Percentiles rank a stretch among this genome's conserved stretches.
Evolutionary conservation across 768 basidiomycete species (phyloP).

Genomic region (Lentinula aciculospora): DNA sequence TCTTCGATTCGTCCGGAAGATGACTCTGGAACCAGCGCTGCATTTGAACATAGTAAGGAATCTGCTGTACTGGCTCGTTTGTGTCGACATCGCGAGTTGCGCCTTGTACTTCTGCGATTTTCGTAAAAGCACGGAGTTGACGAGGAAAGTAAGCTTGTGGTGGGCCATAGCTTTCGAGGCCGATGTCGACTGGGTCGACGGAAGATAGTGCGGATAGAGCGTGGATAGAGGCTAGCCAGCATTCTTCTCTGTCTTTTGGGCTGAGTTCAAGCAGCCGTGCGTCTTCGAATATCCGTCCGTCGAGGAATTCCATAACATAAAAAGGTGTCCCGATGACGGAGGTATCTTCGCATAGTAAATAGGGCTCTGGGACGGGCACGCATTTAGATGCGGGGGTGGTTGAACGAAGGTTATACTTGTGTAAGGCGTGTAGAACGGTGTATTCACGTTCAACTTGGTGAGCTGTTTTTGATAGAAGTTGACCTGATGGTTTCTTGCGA

Average conservation of each 20-base stretch:
- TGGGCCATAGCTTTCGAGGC: constrained; percentile 68
- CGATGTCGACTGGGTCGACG: constrained; percentile 58
- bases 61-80: constrained; percentile 51
- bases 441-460: constrained; percentile 97
- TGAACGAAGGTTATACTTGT: constrained; percentile 61
- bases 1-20: constrained; percentile 69
- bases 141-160: constrained; percentile 84
- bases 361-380: constrained; percentile 84
- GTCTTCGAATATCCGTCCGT: constrained; percentile 93
- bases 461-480: constrained; percentile 83
- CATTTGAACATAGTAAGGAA: constrained; percentile 72
- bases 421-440: constrained; percentile 69
- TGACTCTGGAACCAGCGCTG: constrained; percentile 71
- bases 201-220: constrained; percentile 65
- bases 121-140: constrained; percentile 85
- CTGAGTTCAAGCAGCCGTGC: constrained; percentile 66
- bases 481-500: constrained; percentile 88
- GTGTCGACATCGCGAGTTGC: constrained; percentile 62
- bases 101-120: constrained; percentile 78
- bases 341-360: constrained; percentile 75
- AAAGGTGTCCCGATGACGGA: constrained; percentile 83
- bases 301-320: constrained; percentile 95
- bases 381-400: constrained; percentile 41
- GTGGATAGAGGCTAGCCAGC: constrained; percentile 74
- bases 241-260: constrained; percentile 58